These are phyloP conservation scores for Trichoderma pleuroti DNA, from an alignment of 2,329 filamentous ascomycete species.

Conservation along the genomic window DNA sequence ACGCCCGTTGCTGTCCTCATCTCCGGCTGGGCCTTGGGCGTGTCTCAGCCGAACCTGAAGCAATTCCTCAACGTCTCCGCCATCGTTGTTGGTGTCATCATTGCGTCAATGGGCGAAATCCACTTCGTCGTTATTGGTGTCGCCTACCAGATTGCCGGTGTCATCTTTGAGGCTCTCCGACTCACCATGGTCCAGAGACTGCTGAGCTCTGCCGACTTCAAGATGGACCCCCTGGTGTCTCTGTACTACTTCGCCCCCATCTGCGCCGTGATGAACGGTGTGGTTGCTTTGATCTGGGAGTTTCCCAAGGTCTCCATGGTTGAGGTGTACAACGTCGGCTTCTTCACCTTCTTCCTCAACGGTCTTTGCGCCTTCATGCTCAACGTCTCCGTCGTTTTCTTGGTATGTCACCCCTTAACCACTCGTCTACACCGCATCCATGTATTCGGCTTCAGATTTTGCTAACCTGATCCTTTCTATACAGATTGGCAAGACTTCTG, in stretches of 20 bases:
- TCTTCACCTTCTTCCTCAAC: slow-evolving; percentile 70
- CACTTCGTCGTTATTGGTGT: slow-evolving; percentile 81
- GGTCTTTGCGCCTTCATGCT: slow-evolving; percentile 75
- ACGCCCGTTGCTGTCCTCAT: slow-evolving; percentile 91
- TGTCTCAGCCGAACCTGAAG: slow-evolving; percentile 78
- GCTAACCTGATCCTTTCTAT: slow-evolving; percentile 28
- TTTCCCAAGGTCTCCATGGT: slow-evolving; percentile 64
- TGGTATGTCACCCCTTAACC: slow-evolving; percentile 54
- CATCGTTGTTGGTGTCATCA: slow-evolving; percentile 91
- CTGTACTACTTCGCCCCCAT: slow-evolving; percentile 88
- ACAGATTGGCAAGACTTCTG: slow-evolving; percentile 83
- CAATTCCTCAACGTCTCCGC: slow-evolving; percentile 89
- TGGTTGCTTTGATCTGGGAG: slow-evolving; percentile 71
- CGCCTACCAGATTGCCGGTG: slow-evolving; percentile 73
- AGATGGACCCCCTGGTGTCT: slow-evolving; percentile 87
- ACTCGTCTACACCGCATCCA: not conserved
- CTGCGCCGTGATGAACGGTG: slow-evolving; percentile 76
- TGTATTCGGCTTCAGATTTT: not conserved
- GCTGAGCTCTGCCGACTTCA: slow-evolving; percentile 78
- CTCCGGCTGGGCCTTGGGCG: slow-evolving; percentile 81
- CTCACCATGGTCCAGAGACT: slow-evolving; percentile 82
- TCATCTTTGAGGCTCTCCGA: slow-evolving; percentile 77
- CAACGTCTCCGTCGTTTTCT: slow-evolving; percentile 81
- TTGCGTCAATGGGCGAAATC: slow-evolving; percentile 94
- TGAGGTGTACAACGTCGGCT: slow-evolving; percentile 70